phyloP scores from a whole-genome alignment of 805 yeast genomes.

The Ogataea henricii region DNA sequence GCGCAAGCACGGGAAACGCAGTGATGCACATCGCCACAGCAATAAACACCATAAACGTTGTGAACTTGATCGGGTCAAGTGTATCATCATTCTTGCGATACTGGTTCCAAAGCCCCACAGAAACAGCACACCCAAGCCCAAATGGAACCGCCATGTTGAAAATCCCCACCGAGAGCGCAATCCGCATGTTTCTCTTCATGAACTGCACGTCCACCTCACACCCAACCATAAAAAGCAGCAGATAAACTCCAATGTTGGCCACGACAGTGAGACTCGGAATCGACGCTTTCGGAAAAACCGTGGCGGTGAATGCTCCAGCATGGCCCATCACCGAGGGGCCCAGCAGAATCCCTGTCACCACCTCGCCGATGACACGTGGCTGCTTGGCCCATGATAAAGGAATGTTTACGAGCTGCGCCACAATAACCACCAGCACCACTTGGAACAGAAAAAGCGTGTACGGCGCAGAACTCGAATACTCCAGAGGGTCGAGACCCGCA shows the following conservation, averaged over 20 bases:
- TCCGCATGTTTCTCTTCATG: slow-evolving; percentile 57
- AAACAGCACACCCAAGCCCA: slow-evolving; percentile 72
- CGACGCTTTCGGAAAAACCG: slow-evolving; percentile 65
- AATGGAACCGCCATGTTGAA: slow-evolving; percentile 77
- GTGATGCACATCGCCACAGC: slow-evolving; percentile 85
- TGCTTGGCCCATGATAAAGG: slow-evolving; percentile 66
- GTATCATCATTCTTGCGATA: slow-evolving; percentile 42
- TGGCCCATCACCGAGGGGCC: slow-evolving; percentile 79
- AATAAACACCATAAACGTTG: slow-evolving; percentile 76
- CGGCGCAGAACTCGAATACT: slow-evolving; percentile 58
- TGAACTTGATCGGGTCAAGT: slow-evolving; percentile 50
- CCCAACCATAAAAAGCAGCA: slow-evolving; percentile 76
- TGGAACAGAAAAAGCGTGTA: slow-evolving; percentile 72
- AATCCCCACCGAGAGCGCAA: slow-evolving; percentile 69
- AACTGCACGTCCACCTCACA: slow-evolving; percentile 73
- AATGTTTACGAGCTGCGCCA: slow-evolving; percentile 61
- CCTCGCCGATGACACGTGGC: slow-evolving; percentile 83
- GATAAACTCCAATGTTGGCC: slow-evolving; percentile 73
- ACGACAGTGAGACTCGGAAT: slow-evolving; percentile 63
- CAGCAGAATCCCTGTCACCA: slow-evolving; percentile 69
- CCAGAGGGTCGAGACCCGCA: slow-evolving; percentile 71
- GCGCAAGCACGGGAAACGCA: slow-evolving; percentile 81
- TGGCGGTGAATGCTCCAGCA: slow-evolving; percentile 63
- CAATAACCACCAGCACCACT: slow-evolving; percentile 56
- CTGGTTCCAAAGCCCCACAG: slow-evolving; percentile 65